Evolutionary conservation across 1,284 basidiomycete species (phyloP), one percentile per base, ranked within the genome.

Genomic region (Singerocomus inundabilis): DNA sequence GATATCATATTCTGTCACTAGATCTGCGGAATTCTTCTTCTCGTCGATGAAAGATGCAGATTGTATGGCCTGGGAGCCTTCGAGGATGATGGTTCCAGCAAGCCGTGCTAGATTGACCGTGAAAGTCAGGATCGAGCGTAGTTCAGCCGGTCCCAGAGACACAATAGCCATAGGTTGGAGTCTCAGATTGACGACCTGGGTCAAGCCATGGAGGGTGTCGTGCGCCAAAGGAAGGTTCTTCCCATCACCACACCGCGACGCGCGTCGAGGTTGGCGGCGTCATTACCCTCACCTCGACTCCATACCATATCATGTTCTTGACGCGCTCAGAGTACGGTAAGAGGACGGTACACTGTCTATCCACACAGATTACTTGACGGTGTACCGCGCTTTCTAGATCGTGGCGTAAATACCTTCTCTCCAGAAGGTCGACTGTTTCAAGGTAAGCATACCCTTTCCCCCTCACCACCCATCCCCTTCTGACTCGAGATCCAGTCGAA

Each of bases 331-430:
- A 93, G 77, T 94, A 93, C 72, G 91, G 91, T 90, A 63, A 51
- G 73, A 46, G 15, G 16, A 13, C 10, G 41, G 25, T 32, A 52
- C 51, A 33, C 32, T 44, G 2, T 10, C 6, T 18, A 1, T n/a
- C 5, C 30, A 36, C 33, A 11, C 12, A 3, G 16, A 45, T 24
- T 24, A n/a, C 15, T 25, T 48, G n/a, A 53, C 31, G 6, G 28
- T 15, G 24, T 40, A 26, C 6, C 33, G 16, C 33, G 9, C 46
- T 21, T 15, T 41, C 10, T 55, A 93, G 94, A 98, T 75, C 88
- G 95, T 63, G 95, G 95, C 77, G 95, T 98, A 55, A 98, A 97
- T 78, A 98, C 96, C 60, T 98, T 98, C 79, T 98, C 96, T 28
- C 97, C 97, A 6, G 96, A 99, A 73, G 95, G 92, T 44, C 90